A percentile compares a stretch with the other conserved stretches of the same genome.
These are phyloP conservation scores for Quercus ilex DNA, from an alignment of 306 rosid genomes.

Conservation along the genomic window DNA sequence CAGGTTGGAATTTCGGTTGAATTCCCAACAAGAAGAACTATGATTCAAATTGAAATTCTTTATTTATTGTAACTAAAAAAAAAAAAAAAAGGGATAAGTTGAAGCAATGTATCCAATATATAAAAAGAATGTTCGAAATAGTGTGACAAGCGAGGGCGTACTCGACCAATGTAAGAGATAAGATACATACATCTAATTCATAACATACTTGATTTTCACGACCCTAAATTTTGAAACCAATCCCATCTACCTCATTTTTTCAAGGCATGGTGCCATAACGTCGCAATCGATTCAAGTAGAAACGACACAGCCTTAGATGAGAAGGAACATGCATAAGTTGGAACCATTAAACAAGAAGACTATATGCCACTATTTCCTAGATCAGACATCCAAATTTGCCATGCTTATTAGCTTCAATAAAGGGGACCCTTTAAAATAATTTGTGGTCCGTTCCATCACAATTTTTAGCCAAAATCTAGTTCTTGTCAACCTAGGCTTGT, in stretches of 20 bases:
- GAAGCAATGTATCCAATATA: too few relatives aligned
- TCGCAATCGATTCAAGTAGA: not conserved
- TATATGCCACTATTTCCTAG: not conserved
- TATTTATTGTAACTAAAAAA: too few relatives aligned
- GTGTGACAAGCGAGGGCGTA: too few relatives aligned
- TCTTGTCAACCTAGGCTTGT: not conserved
- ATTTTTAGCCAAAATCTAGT: not conserved
- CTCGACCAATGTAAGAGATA: too few relatives aligned
- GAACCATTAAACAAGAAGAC: not conserved
- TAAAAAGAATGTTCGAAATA: too few relatives aligned
- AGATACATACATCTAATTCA: too few relatives aligned
- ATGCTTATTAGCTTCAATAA: not conserved
- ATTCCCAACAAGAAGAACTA: too few relatives aligned
- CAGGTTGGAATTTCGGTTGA: too few relatives aligned
- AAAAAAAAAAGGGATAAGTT: too few relatives aligned
- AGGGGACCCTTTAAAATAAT: not conserved
- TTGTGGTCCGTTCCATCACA: not conserved
- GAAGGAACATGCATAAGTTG: not conserved
- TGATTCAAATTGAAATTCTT: fast-evolving
- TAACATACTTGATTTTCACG: not conserved
- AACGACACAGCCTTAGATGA: not conserved
- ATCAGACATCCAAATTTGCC: not conserved
- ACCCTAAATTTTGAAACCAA: not conserved
- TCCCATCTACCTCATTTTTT: not conserved
- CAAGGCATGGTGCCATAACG: not conserved